Percentiles rank a stretch among this genome's conserved stretches.
Conservation (phyloP, 352 stramenopile species). For the Phytophthora cactorum region DNA sequence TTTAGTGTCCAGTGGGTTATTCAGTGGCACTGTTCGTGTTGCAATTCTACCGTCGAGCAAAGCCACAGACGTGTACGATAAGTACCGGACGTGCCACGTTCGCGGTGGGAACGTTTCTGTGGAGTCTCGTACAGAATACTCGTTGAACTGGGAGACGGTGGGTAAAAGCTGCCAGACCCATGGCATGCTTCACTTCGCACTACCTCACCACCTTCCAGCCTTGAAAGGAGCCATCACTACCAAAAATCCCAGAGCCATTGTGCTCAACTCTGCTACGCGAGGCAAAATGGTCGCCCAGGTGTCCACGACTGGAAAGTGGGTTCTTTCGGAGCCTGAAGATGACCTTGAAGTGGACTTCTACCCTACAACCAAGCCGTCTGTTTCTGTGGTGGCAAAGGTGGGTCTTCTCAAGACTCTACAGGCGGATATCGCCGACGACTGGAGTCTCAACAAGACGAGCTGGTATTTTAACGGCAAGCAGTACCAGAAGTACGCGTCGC, state of each 20-base stretch:
- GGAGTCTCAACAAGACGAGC: slow-evolving; percentile 45
- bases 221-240: slow-evolving; percentile 26
- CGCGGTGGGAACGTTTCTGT: slow-evolving; percentile 51
- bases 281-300: slow-evolving; percentile 57
- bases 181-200: slow-evolving; percentile 68
- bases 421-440: slow-evolving; percentile 55
- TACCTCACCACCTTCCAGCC: slow-evolving; percentile 64
- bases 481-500: slow-evolving; percentile 79
- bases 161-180: slow-evolving; percentile 45
- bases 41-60: slow-evolving; percentile 47
- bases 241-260: slow-evolving; percentile 31
- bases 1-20: slow-evolving; percentile 40
- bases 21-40: slow-evolving; percentile 53
- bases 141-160: slow-evolving; percentile 60
- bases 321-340: slow-evolving; percentile 49
- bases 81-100: slow-evolving; percentile 58
- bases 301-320: slow-evolving; percentile 40
- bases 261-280: slow-evolving; percentile 56
- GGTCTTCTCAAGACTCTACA: slow-evolving; percentile 45
- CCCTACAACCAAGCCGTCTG: slow-evolving; percentile 35
- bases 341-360: slow-evolving; percentile 61
- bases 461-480: slow-evolving; percentile 83
- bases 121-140: slow-evolving; percentile 55
- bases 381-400: slow-evolving; percentile 33
- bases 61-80: slow-evolving; percentile 46